phyloP scores from a whole-genome alignment of 352 stramenopile species.

The Globisporangium nunn region DNA sequence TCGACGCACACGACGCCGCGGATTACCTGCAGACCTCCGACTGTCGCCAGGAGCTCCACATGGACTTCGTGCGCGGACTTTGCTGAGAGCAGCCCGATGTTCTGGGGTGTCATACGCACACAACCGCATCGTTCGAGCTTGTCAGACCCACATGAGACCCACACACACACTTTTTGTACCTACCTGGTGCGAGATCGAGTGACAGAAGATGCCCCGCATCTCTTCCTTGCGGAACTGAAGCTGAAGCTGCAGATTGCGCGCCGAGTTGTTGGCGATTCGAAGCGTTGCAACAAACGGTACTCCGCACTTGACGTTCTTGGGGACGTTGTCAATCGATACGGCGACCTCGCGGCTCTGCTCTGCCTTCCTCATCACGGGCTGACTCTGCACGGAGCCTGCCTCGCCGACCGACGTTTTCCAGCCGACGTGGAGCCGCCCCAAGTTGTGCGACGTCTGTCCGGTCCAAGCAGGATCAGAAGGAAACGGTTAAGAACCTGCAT shows the following conservation, averaged over 20 bases:
- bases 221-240: slow-evolving; percentile 70
- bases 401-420: slow-evolving; percentile 82
- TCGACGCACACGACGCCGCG: slow-evolving; percentile 64
- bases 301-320: slow-evolving; percentile 40
- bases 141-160: not conserved
- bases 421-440: slow-evolving; percentile 68
- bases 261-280: slow-evolving; percentile 62
- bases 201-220: slow-evolving; percentile 68
- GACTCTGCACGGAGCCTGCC: slow-evolving; percentile 72
- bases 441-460: slow-evolving; percentile 46
- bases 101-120: slow-evolving; percentile 23
- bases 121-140: not conserved
- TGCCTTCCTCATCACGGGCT: slow-evolving; percentile 66
- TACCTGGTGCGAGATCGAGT: slow-evolving; percentile 70
- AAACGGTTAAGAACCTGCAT: no score
- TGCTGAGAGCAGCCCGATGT: slow-evolving; percentile 46
- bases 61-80: slow-evolving; percentile 33
- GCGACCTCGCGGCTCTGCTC: slow-evolving; percentile 32
- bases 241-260: slow-evolving; percentile 53
- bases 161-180: not conserved
- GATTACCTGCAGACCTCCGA: slow-evolving; percentile 60
- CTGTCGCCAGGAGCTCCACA: slow-evolving; percentile 63
- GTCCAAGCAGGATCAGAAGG: not conserved
- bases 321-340: slow-evolving; percentile 34
- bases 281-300: slow-evolving; percentile 43